Conservation (phyloP, 768 basidiomycete species). For the Epithele typhae region DNA sequence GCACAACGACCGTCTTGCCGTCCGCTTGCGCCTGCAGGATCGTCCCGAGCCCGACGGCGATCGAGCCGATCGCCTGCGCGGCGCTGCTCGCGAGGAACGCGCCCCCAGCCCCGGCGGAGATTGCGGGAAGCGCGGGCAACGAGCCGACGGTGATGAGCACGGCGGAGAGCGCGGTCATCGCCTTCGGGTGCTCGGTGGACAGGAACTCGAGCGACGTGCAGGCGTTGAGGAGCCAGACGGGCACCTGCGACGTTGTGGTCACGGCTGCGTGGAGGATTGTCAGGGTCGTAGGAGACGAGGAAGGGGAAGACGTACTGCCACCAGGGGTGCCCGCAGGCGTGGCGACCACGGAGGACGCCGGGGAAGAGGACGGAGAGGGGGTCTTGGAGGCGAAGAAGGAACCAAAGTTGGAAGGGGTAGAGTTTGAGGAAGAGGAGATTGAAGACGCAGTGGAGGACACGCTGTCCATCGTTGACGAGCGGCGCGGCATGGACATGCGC, state of each 20-base stretch:
- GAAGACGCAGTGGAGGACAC: constrained; percentile 16
- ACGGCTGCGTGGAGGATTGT: constrained; percentile 22
- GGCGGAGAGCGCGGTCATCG: constrained; percentile 69
- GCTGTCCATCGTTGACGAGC: constrained; percentile 23
- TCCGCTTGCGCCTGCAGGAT: constrained; percentile 39
- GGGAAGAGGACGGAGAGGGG: constrained; percentile 8
- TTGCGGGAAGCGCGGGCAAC: constrained; percentile 66
- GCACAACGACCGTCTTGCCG: constrained; percentile 14
- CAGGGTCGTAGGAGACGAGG: neutral
- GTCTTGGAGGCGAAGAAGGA: constrained; percentile 13
- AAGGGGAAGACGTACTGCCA: constrained; percentile 9
- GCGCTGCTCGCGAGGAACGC: constrained; percentile 69
- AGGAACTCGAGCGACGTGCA: constrained; percentile 72
- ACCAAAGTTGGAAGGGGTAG: constrained; percentile 9
- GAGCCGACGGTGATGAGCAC: constrained; percentile 77
- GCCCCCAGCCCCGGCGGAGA: constrained; percentile 66
- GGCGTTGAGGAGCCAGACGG: constrained; percentile 74
- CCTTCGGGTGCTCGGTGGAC: constrained; percentile 70
- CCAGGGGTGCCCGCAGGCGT: constrained; percentile 18
- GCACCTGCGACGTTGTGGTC: constrained; percentile 56
- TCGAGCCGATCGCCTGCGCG: constrained; percentile 74
- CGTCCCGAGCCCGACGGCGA: constrained; percentile 70
- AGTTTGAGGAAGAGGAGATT: constrained; percentile 10
- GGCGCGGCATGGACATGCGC: constrained; percentile 20
- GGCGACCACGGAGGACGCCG: constrained; percentile 5